Base-by-base conservation (phyloP, 1,284 basidiomycete genomes). In the Ceratobasidium sp. region DNA sequence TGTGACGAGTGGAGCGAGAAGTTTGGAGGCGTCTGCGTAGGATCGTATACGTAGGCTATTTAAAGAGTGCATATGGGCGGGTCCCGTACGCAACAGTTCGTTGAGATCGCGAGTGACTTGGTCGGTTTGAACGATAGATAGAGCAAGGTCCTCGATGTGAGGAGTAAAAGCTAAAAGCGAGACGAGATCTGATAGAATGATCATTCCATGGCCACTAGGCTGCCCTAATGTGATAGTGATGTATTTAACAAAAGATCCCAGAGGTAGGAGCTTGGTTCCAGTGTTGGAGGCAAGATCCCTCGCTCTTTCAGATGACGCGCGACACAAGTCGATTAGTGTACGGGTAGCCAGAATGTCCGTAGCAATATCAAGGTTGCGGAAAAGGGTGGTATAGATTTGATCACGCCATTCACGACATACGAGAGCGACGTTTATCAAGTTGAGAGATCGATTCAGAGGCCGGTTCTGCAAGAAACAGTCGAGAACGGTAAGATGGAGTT, bases 391-490 rank as follows among this genome's bases (percentile, higher is more conserved):
- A 38, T 50, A 62, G 4, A 38, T 55, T 38, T 41, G 57, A 38
- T 73, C 41, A 7, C 70, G 55, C 70, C 70, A 73, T 55, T 73
- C 55, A 14, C 46, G 55, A 20, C 70, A 73, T 30, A 73, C 70
- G 30, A 60, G 57, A n/a, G 70, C 57, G 33, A 73, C 41, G 33
- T 35, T 73, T 12, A 20, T 30, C 27, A 73, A 50, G 23, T n/a
- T 27, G 23, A 14, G 14, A 33, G 41, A 30, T 16, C 44, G 55
- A 44, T 44, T 46, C 20, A 12, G 23, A n/a, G 27, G 44, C 8
- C 66, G 33, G 33, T 50, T 33, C 30, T 35, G 20, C 46, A 38
- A 55, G n/a, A 60, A 27, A 38, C 6, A 35, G 16, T 62, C 57
- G 23, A 73, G 55, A 44, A 73, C 33, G 44, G 2, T n/a, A 54